phyloP scores from a whole-genome alignment of 2,329 filamentous ascomycete species.

The Penicillium frequentans region DNA sequence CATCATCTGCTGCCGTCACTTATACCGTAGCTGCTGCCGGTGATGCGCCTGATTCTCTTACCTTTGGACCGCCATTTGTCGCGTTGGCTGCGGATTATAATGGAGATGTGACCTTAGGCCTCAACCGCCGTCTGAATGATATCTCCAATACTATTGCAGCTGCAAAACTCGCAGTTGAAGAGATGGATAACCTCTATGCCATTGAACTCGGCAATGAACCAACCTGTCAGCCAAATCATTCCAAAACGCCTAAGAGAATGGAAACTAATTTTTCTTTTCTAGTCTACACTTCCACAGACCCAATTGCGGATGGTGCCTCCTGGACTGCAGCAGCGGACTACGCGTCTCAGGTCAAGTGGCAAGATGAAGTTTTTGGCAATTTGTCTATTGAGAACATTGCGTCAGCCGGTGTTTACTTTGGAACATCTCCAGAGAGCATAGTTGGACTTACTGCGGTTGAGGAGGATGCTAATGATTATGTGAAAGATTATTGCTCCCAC shows the following conservation, averaged over 20 bases:
- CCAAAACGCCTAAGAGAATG: background rate
- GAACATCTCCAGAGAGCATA: conserved; percentile 37
- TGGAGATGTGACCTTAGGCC: conserved; percentile 52
- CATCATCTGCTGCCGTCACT: conserved; percentile 48
- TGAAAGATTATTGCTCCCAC: conserved; percentile 49
- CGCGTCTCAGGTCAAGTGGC: conserved; percentile 34
- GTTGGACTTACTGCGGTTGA: conserved; percentile 37
- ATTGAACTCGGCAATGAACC: conserved; percentile 61
- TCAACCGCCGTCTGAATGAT: conserved; percentile 56
- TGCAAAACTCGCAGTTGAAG: conserved; percentile 45
- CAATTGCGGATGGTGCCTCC: conserved; percentile 22
- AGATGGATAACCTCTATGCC: conserved; percentile 53
- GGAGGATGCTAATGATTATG: conserved; percentile 38
- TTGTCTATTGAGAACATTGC: conserved; percentile 28
- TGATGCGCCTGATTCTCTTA: conserved; percentile 53
- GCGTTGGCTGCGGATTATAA: conserved; percentile 50
- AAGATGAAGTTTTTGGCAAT: conserved; percentile 31
- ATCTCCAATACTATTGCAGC: conserved; percentile 57
- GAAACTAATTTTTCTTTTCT: background rate
- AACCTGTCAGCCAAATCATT: conserved; percentile 44
- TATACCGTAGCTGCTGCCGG: conserved; percentile 51
- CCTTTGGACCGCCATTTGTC: conserved; percentile 56
- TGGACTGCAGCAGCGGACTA: conserved; percentile 37
- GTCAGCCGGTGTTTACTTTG: conserved; percentile 39
- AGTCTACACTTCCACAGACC: conserved; percentile 28